Evolutionary conservation across 139 green algal genomes (phyloP), one percentile per base, ranked within the genome.

Genomic region (Chlamydomonas incerta): DNA sequence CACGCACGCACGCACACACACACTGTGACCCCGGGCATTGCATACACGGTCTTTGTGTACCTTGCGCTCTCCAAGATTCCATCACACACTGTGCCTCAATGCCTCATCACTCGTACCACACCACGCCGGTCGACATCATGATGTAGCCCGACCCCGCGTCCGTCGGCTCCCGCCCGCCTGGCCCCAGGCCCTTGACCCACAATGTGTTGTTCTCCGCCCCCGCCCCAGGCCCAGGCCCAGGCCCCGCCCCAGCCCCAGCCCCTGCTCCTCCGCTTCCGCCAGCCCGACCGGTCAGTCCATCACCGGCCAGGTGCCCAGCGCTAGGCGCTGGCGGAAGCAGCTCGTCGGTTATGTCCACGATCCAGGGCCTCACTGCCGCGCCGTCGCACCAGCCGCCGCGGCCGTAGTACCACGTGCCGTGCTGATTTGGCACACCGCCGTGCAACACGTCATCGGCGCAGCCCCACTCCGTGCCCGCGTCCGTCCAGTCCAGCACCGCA

Each of bases 341-440:
- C 23, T 26, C 18, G 8, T 4, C n/a, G 29, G 28, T 67, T 2
- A 75, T 18, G 23, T 85, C 65, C 17, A 35, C n/a, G 31, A 67
- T 47, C 79, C 79, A 87, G 17, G 70, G 69, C 23, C 60, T 21
- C 35, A 87, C 81, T 0, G 71, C 67, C 47, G 91, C 85, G 11
- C 92, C 90, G 57, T 92, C 88, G 41, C 92, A 94, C 92, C 92
- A 94, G 47, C 91, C 91, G 29, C 81, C 82, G 23, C 91, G 67
- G 52, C 92, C 92, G 69, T 92, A 95, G 31, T 89, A 70, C 90
- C 90, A 95, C 18, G 92, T 95, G 46, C 92, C 92, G 41, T 93
- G 90, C 82, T 95, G 85, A 67, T 95, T 95, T 0, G 92, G 92
- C 74, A 90, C 81, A 31, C 71, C 55, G 1, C 92, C 92, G 55